A percentile compares a stretch with the other conserved stretches of the same genome.
phyloP scores from a whole-genome alignment of 768 basidiomycete species.

The Auricularia auricula-judae region DNA sequence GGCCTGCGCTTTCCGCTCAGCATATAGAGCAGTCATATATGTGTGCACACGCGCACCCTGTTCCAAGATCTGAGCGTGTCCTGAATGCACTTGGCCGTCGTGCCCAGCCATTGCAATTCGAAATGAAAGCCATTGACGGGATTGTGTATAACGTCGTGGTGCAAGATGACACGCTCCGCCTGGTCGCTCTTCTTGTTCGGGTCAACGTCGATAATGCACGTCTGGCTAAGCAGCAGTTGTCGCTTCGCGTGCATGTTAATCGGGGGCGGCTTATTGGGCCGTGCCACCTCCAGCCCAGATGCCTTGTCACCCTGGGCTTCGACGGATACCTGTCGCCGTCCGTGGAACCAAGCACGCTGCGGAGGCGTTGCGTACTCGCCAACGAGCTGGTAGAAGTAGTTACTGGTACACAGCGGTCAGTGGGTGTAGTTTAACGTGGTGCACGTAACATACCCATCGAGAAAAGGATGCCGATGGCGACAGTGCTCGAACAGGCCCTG shows the following conservation, averaged over 20 bases:
- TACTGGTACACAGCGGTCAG: conserved; percentile 28
- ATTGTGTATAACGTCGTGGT: conserved; percentile 93
- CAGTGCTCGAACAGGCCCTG: conserved; percentile 84
- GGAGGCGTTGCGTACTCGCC: conserved; percentile 70
- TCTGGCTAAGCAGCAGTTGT: conserved; percentile 69
- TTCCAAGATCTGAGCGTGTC: conserved; percentile 77
- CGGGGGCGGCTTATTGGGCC: conserved; percentile 21
- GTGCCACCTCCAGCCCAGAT: not conserved
- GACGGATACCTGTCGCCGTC: conserved; percentile 33
- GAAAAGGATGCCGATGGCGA: conserved; percentile 63
- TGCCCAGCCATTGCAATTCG: conserved; percentile 94
- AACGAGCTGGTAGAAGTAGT: conserved; percentile 80
- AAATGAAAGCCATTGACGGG: conserved; percentile 93
- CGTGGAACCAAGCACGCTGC: conserved; percentile 56
- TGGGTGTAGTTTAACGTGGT: too few relatives aligned
- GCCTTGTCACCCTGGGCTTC: conserved; percentile 17
- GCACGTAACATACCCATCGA: conserved; percentile 59
- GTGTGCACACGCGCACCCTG: conserved; percentile 18
- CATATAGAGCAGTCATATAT: not conserved
- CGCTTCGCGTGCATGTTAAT: conserved; percentile 25
- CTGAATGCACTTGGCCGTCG: conserved; percentile 84
- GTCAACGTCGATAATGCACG: conserved; percentile 85
- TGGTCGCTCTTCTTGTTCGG: conserved; percentile 54
- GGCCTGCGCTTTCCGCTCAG: conserved; percentile 14
- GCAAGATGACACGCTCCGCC: conserved; percentile 78